Conservation (phyloP, 441 rosid species). For the Populus trichocarpa region DNA sequence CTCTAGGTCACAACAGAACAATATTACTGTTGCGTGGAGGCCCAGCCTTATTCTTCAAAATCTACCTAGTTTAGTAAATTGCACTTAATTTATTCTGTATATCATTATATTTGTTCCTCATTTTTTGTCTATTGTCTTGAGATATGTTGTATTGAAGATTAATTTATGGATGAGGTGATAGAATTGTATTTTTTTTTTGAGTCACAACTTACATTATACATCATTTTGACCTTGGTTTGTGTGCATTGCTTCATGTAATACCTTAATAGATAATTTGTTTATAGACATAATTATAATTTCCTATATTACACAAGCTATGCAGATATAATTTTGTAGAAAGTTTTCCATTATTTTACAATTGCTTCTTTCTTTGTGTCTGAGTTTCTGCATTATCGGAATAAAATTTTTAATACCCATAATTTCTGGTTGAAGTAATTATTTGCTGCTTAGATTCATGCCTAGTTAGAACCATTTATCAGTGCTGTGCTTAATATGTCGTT, state of each 20-base stretch:
- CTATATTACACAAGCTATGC: not conserved
- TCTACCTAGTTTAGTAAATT: not conserved
- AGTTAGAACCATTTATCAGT: not conserved
- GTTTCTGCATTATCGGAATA: not conserved
- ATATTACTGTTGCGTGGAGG: not conserved
- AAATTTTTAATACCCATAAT: not conserved
- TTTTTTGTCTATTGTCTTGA: not conserved
- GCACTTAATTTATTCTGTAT: not conserved
- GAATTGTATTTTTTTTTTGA: not conserved
- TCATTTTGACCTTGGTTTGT: not conserved
- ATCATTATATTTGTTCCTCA: not conserved
- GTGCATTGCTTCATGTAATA: not conserved
- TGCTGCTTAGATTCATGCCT: not conserved
- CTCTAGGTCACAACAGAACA: not conserved
- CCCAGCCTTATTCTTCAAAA: not conserved
- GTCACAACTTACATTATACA: not conserved
- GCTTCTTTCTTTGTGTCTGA: not conserved
- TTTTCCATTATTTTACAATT: not conserved
- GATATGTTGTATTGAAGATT: not conserved
- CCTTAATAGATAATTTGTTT: too few relatives aligned
- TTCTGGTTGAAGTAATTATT: not conserved
- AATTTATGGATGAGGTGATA: not conserved
- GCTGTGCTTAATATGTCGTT: not conserved
- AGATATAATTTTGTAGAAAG: not conserved
- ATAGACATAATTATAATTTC: not conserved